Evolutionary conservation across 371 early-diverging fungal genomes (phyloP).

Genomic region (Dichotomocladium elegans): DNA sequence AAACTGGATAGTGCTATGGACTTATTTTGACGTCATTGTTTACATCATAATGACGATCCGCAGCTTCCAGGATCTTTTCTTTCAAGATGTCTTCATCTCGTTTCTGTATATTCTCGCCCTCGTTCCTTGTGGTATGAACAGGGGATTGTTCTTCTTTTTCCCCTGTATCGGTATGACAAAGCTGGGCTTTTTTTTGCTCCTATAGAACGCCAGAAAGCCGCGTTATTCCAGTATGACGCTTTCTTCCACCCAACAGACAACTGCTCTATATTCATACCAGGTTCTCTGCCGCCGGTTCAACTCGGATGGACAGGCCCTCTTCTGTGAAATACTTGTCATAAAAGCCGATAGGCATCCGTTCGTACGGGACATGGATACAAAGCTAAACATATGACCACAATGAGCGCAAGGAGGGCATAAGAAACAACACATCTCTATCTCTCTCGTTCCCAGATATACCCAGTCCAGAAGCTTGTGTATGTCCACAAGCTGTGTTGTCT

Average conservation of each 20-base stretch:
- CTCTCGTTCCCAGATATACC: too few species aligned
- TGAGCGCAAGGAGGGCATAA: not conserved
- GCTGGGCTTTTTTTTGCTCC: too few species aligned
- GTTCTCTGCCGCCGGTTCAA: not conserved
- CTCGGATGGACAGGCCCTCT: slow-evolving; percentile 16
- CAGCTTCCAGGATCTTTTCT: slow-evolving; percentile 27
- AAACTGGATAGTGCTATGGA: not conserved
- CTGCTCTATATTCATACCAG: too few species aligned
- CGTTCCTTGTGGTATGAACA: too few species aligned
- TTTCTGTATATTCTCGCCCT: slow-evolving; percentile 1
- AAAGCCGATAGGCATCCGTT: slow-evolving; percentile 55
- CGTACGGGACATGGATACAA: slow-evolving; percentile 52
- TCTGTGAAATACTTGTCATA: slow-evolving; percentile 57
- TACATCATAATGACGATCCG: slow-evolving; percentile 22
- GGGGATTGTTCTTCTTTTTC: too few species aligned
- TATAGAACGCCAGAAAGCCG: too few species aligned
- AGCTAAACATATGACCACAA: slow-evolving; percentile 21
- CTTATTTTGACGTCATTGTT: slow-evolving; percentile 6
- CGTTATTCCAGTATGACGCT: too few species aligned
- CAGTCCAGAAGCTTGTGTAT: slow-evolving; percentile 54
- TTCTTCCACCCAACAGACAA: too few species aligned
- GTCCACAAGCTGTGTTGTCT: slow-evolving; percentile 37
- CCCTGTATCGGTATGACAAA: too few species aligned
- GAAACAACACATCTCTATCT: not conserved
- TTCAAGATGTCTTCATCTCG: slow-evolving; percentile 17